Base-by-base conservation (phyloP, 23 red algal species). In the Cyanidiococcus yangmingshanensis region DNA sequence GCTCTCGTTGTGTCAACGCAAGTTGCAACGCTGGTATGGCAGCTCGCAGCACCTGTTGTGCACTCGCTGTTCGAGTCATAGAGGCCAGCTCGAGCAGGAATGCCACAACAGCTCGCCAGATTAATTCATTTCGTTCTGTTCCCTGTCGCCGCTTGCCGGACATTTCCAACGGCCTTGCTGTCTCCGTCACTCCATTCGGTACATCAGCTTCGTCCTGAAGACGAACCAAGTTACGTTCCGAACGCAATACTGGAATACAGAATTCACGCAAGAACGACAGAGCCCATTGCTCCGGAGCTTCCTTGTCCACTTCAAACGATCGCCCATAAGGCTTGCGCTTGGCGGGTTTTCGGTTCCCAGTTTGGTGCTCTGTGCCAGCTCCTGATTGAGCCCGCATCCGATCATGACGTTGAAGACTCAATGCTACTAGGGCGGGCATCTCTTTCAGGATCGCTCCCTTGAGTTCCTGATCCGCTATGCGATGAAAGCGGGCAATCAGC, bases 401-500 rank as follows among this genome's bases (percentile, higher is more conserved):
- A 12, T 71, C 27, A 30, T 71, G 63, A 30, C 63, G 63, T 3
- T 35, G 12, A 25, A 71, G n/a, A 29, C 63, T 71, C n/a, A 32
- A 29, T 35, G 63, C 63, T 2, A 71, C 27, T 7, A 71, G 27
- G 12, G 16, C 63, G 7, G 63, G n/a, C 12, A 71, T 7, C 21
- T 35, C 32, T 35, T 30, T 35, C 63, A 71, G 32, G 3, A 71
- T 32, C 63, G 21, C 7, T 12, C n/a, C 27, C 32, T 71, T 71
- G 12, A 25, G 63, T 29, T 71, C 63, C 15, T 12, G 32, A 7
- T 25, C 63, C 63, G 21, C 7, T 35, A 30, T 25, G 3, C 27
- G 63, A 35, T 71, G 27, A 35, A 71, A 71, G 21, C 63, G 63
- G n/a, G n/a, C n/a, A 25, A 71, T 35, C 7, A 71, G 7, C 63